Base-by-base conservation (phyloP, 2,329 filamentous ascomycete species). In the Colletotrichum sp. region DNA sequence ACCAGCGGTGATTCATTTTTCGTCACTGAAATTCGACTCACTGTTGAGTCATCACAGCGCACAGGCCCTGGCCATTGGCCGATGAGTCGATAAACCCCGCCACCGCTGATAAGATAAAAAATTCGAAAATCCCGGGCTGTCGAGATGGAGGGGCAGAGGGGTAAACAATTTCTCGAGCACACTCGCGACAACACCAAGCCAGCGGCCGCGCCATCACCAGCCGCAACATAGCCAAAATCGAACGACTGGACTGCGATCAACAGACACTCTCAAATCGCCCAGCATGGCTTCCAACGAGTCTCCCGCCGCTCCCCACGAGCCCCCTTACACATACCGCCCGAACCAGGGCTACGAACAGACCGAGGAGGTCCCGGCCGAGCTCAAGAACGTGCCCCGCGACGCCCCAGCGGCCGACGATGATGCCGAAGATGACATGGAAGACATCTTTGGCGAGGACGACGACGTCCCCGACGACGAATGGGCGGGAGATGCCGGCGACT, bases 401-500 rank as follows among this genome's bases (percentile, higher is more conserved):
- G 36, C 30, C 32, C 30, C 70, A 7, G 75, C 52, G n/a, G 52
- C 39, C 52, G 30, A 71, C 6, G 62, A 75, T 6, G 63, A 82
- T 82, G 32, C 82, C 5, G 84, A 84, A 16, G 82, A 82, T 34
- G 85, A 87, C 69, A 77, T 86, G 13, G 85, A 87, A 65, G 87
- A 88, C 52, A 84, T 87, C 21, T 86, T 85, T 57, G 82, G 92
- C 39, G 92, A 93, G 12, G 88, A 92, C 59, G 90, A 94, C 77
- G 92, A 92, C 75, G 89, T 93, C 57, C 89, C 92, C 18, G 88
- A 90, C 52, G 79, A 89, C 62, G 80, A 92, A 28, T 92, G 91
- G 77, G 85, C 90, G 21, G 87, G 92, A 65, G 87, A 88, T 9
- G 88, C 91, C 1, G 89, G 90, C 52, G 95, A 98, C 84, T 90